A percentile compares a stretch with the other conserved stretches of the same genome.
phyloP scores from a whole-genome alignment of 345 rosid species.

The Trapa incisa region DNA sequence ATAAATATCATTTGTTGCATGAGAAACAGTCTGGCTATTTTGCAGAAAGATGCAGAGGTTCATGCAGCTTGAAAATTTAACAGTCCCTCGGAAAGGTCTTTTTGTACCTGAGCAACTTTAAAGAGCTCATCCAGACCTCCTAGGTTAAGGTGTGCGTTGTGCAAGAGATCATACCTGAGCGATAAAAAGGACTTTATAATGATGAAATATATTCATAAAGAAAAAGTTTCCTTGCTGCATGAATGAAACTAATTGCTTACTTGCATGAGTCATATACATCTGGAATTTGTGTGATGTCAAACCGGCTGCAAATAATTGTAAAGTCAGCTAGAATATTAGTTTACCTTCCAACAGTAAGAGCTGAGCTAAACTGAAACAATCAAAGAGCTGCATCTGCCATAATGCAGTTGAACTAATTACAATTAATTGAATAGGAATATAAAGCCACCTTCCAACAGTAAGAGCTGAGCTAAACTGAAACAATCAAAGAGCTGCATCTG shows the following conservation, averaged over 20 bases:
- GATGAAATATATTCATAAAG: too few relatives aligned
- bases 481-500: neutral
- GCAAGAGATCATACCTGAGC: slow-evolving; percentile 84
- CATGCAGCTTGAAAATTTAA: neutral
- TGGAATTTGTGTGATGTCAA: slow-evolving; percentile 96
- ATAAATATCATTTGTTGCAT: neutral
- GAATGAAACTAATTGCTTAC: slow-evolving; percentile 37
- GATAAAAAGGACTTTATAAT: neutral
- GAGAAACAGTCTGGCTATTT: neutral
- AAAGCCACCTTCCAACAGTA: neutral
- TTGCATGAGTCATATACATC: slow-evolving; percentile 99
- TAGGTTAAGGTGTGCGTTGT: slow-evolving; percentile 89
- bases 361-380: neutral
- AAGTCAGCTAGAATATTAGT: slow-evolving; percentile 5
- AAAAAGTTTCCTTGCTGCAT: neutral
- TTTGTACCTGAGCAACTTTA: slow-evolving; percentile 83
- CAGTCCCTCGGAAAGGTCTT: neutral
- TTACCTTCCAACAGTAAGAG: neutral
- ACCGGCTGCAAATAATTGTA: slow-evolving; percentile 55
- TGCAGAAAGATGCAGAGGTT: neutral
- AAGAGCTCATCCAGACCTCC: slow-evolving; percentile 84
- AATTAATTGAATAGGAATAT: neutral
- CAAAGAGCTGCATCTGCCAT: neutral
- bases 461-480: neutral
- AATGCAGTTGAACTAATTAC: neutral